phyloP scores from a whole-genome alignment of 1,139 yeast species.

The Pichia sp. region DNA sequence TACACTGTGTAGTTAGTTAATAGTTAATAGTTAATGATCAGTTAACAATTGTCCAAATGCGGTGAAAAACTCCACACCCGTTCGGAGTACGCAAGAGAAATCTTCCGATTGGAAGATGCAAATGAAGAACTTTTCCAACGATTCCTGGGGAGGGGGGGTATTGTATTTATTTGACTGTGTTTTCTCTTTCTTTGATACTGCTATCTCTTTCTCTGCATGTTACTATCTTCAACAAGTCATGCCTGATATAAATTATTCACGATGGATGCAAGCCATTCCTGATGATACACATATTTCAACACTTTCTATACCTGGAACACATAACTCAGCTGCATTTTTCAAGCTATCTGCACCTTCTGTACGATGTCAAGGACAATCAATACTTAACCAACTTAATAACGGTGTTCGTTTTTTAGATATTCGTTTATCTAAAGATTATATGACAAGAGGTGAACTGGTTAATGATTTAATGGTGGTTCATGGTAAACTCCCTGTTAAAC shows the following conservation, averaged over 20 bases:
- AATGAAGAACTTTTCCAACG: background rate
- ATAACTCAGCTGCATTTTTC: slow-evolving; percentile 71
- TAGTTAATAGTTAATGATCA: no score
- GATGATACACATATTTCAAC: slow-evolving; percentile 48
- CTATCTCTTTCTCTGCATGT: background rate
- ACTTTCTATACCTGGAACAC: slow-evolving; percentile 73
- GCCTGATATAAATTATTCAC: background rate
- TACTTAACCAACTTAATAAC: slow-evolving; percentile 56
- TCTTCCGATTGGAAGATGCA: background rate
- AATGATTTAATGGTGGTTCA: slow-evolving; percentile 64
- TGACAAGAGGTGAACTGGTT: slow-evolving; percentile 32
- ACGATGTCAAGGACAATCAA: slow-evolving; percentile 63
- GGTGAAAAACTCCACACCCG: background rate
- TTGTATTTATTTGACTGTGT: background rate
- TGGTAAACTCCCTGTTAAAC: slow-evolving; percentile 68
- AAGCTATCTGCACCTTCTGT: slow-evolving; percentile 66
- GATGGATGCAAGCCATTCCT: slow-evolving; percentile 51
- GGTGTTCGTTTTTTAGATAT: slow-evolving; percentile 74
- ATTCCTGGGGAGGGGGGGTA: background rate
- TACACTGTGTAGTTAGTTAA: background rate
- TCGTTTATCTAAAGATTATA: slow-evolving; percentile 55
- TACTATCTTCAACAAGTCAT: background rate
- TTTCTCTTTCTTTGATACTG: background rate
- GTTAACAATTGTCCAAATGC: background rate
- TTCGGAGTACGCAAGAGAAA: background rate